These are phyloP conservation scores for Penicillium fimorum DNA, from an alignment of 495 filamentous ascomycete genomes.

Conservation along the genomic window DNA sequence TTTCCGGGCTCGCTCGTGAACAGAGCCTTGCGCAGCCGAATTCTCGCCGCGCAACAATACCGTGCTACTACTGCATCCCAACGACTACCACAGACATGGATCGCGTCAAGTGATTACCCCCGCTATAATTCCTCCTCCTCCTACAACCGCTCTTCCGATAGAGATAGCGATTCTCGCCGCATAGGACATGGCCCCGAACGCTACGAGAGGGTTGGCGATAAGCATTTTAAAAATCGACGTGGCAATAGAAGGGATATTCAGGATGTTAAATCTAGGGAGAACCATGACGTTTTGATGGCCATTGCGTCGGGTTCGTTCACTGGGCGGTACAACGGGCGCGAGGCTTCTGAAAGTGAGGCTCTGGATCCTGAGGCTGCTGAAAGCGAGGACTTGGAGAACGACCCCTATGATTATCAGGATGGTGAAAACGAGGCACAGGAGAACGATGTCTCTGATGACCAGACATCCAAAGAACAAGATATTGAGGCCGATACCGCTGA, in stretches of 20 bases:
- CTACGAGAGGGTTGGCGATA: neutral
- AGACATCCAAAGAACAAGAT: neutral
- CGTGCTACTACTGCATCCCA: constrained; percentile 7
- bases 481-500: neutral
- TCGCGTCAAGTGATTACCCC: neutral
- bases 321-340: neutral
- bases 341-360: constrained; percentile 4
- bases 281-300: constrained; percentile 18
- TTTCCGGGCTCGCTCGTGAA: constrained; percentile 20
- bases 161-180: neutral
- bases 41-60: constrained; percentile 13
- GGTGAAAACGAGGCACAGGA: neutral
- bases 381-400: neutral
- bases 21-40: constrained; percentile 29
- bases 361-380: neutral
- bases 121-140: neutral
- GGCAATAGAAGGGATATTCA: neutral
- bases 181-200: neutral
- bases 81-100: constrained; percentile 1
- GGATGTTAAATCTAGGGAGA: neutral
- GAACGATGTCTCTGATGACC: neutral
- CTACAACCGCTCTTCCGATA: neutral
- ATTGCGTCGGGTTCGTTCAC: constrained; percentile 13
- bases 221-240: neutral
- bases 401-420: neutral